Evolutionary conservation across 2,329 filamentous ascomycete species (phyloP).

Genomic region (Ophiostoma sp.): DNA sequence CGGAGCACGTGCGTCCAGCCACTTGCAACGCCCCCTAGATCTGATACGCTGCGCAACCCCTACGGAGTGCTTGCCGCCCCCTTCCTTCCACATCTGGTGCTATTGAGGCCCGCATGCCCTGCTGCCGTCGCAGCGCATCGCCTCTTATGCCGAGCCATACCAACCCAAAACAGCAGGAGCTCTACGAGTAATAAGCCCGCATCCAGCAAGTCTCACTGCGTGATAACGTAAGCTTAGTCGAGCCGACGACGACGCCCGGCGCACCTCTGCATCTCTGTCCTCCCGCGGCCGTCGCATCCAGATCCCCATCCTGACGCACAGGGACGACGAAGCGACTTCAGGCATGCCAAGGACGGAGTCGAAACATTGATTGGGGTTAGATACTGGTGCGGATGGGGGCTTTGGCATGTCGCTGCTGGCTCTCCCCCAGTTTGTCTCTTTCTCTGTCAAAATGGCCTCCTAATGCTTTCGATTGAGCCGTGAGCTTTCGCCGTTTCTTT

Average conservation of each 20-base stretch:
- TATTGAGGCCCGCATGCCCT: not conserved
- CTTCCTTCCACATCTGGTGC: not conserved
- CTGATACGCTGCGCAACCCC: not conserved
- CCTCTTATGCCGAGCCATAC: not conserved
- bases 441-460: not conserved
- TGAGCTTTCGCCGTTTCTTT: not conserved
- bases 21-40: slow-evolving; percentile 9
- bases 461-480: not conserved
- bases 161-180: slow-evolving; percentile 15
- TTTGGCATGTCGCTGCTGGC: not conserved
- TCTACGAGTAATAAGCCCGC: not conserved
- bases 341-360: not conserved
- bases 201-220: not conserved
- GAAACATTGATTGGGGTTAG: not conserved
- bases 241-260: not conserved
- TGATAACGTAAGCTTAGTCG: not conserved
- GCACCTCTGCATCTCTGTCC: not conserved
- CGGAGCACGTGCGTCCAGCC: not conserved
- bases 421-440: not conserved
- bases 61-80: not conserved
- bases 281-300: not conserved
- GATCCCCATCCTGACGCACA: not conserved
- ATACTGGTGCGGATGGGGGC: not conserved
- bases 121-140: not conserved
- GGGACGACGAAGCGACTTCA: not conserved